Evolutionary conservation across 2,329 filamentous ascomycete species (phyloP).

Genomic region (Hypoxylon sp.): DNA sequence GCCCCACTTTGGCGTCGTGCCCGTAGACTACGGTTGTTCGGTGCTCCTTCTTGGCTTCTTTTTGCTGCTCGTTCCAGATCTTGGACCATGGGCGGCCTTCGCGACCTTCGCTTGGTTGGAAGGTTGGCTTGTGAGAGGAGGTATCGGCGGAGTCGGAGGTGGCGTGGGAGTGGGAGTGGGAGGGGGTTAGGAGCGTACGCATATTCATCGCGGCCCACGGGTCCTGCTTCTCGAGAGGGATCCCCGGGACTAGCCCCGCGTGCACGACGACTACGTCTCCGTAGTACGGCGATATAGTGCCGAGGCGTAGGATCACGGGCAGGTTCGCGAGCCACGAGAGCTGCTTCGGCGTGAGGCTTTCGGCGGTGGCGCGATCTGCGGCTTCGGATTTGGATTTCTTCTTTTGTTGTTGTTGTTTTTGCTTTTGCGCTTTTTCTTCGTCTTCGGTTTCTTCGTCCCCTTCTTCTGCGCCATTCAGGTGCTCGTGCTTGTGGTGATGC

Average conservation of each 20-base stretch:
- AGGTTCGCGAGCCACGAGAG: conserved; percentile 77
- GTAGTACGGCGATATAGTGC: conserved; percentile 66
- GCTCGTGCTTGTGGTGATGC: conserved; percentile 38
- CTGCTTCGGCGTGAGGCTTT: conserved; percentile 70
- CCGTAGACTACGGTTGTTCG: conserved; percentile 84
- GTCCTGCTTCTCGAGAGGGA: conserved; percentile 79
- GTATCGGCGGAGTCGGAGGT: not conserved
- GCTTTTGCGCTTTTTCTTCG: conserved; percentile 36
- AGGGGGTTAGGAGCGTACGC: conserved; percentile 72
- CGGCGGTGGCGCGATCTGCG: conserved; percentile 68
- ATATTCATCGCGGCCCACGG: conserved; percentile 92
- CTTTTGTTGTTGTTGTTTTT: conserved; percentile 10
- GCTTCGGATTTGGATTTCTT: conserved; percentile 55
- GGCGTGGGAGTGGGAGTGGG: not conserved
- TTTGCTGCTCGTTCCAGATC: conserved; percentile 70
- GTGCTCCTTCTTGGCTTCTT: conserved; percentile 10
- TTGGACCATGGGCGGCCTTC: conserved; percentile 78
- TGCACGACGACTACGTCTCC: conserved; percentile 84
- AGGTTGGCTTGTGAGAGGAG: not conserved
- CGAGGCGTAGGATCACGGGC: conserved; percentile 83
- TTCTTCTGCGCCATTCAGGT: conserved; percentile 50
- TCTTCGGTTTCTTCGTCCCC: conserved; percentile 64
- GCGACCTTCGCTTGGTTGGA: conserved; percentile 60
- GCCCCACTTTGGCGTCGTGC: conserved; percentile 82
- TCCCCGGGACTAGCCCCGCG: conserved; percentile 84